Evolutionary conservation across 305 asterid species (phyloP), one percentile per base, ranked within the genome.

Genomic region (Solanum hybrid): DNA sequence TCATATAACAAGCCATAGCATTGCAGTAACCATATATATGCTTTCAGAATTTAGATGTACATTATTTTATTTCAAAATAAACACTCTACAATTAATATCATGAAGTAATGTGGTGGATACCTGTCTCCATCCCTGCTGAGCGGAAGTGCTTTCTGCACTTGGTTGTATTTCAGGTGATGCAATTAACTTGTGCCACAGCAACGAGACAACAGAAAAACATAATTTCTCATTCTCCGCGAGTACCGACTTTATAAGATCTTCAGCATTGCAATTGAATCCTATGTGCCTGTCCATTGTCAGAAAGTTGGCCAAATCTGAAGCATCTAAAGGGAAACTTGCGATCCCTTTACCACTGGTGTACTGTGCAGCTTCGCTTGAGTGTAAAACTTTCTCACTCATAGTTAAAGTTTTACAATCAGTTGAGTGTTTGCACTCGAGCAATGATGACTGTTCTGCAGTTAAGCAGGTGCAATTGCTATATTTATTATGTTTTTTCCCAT

Each of bases 41-140:
- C 31, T 31, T 57, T 46, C 40, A 46, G 73, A 64, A 64, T 22
- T 64, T 22, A 64, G 87, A 64, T 18, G 8, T 83, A 79, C 20
- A 79, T 36, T 36, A 31, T 84, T 31, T 85, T 85, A 85, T 33
- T 85, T 57, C 34, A 86, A 33, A 34, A 33, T 34, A n/a, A 20
- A 86, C 51, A 61, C 24, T 33, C 28, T 57, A 33, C 18, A 61
- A 61, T 86, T 29, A 85, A 61, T 86, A 86, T 61, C 46, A 80
- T 88, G 84, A 77, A 46, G 78, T 77, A 61, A 88, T 46, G 33
- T 12, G 64, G 75, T 40, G 29, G 75, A 89, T 95, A 97, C 99
- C 99, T 97, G 99, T 89, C 99, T 95, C 99, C 99, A 97, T 92
- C 99, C 99, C 94, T 97, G 99, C 92, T 96, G 99, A 16, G 98